Evolutionary conservation across 2,329 filamentous ascomycete species (phyloP).

Genomic region (Leptographium lundbergii): DNA sequence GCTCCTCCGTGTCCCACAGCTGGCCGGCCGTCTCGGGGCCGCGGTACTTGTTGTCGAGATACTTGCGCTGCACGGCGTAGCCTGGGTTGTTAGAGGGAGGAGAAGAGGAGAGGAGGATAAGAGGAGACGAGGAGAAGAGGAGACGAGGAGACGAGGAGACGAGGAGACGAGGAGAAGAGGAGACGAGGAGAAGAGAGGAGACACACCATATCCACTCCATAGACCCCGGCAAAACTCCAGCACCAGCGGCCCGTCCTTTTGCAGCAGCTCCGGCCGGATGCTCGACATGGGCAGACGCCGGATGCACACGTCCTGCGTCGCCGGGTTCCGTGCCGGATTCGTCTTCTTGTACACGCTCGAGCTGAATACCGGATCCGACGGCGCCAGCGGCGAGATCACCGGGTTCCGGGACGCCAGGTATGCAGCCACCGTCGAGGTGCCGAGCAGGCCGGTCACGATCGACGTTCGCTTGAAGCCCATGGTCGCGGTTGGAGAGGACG

Average conservation of each 20-base stretch:
- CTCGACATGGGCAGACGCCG: slow-evolving; percentile 48
- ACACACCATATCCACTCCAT: slow-evolving; percentile 52
- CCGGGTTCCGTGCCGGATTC: slow-evolving; percentile 51
- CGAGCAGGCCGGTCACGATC: slow-evolving; percentile 30
- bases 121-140: no score
- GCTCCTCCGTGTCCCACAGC: slow-evolving; percentile 46
- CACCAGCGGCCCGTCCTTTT: slow-evolving; percentile 44
- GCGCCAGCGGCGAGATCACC: slow-evolving; percentile 42
- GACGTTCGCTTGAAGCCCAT: slow-evolving; percentile 43
- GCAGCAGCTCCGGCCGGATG: slow-evolving; percentile 51
- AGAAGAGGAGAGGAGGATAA: not conserved
- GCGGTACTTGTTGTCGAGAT: slow-evolving; percentile 46
- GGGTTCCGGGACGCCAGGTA: slow-evolving; percentile 42
- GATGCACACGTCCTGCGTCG: slow-evolving; percentile 51
- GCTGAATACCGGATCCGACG: slow-evolving; percentile 48
- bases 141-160: slow-evolving; percentile 10
- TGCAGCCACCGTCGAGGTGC: slow-evolving; percentile 36
- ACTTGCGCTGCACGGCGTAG: slow-evolving; percentile 45
- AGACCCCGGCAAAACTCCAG: slow-evolving; percentile 55
- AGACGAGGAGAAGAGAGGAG: no score
- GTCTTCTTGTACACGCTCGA: slow-evolving; percentile 41
- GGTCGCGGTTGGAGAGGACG: not conserved
- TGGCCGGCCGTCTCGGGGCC: slow-evolving; percentile 41
- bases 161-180: not conserved
- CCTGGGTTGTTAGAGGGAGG: slow-evolving; percentile 23